Conservation (phyloP, 75 land plant species). For the Adiantum capillusveneris region DNA sequence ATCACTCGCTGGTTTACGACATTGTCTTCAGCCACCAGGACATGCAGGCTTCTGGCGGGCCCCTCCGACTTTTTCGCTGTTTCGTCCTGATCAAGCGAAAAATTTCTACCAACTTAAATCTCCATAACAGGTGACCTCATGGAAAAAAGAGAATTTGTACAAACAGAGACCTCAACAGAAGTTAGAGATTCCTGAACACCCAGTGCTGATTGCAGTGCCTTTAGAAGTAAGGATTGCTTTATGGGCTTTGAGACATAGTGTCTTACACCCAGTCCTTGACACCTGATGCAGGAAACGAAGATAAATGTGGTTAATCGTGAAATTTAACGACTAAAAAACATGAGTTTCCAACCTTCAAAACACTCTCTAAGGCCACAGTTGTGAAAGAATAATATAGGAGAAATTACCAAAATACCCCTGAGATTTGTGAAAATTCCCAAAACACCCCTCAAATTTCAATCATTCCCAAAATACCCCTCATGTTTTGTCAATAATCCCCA, state of each 20-base stretch:
- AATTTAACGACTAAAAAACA: too few species aligned
- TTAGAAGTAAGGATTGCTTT: slow-evolving; percentile 22
- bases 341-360: too few species aligned
- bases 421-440: too few species aligned
- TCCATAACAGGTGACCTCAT: too few species aligned
- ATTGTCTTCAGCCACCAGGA: slow-evolving; percentile 32
- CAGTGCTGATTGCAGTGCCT: slow-evolving; percentile 19
- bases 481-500: too few species aligned
- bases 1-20: slow-evolving; percentile 34
- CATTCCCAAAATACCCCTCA: too few species aligned
- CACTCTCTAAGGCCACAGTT: too few species aligned
- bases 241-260: slow-evolving; percentile 26
- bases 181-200: slow-evolving; percentile 8
- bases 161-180: not conserved
- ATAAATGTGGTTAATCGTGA: too few species aligned
- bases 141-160: not conserved
- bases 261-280: slow-evolving; percentile 21
- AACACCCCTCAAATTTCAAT: too few species aligned
- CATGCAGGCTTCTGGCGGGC: slow-evolving; percentile 14
- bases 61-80: slow-evolving; percentile 5
- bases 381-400: too few species aligned
- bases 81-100: slow-evolving; percentile 8
- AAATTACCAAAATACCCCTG: too few species aligned
- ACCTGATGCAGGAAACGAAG: slow-evolving; percentile 6
- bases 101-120: not conserved